phyloP scores from a whole-genome alignment of 2,329 filamentous ascomycete species.

The Chaetothyriales sp. region DNA sequence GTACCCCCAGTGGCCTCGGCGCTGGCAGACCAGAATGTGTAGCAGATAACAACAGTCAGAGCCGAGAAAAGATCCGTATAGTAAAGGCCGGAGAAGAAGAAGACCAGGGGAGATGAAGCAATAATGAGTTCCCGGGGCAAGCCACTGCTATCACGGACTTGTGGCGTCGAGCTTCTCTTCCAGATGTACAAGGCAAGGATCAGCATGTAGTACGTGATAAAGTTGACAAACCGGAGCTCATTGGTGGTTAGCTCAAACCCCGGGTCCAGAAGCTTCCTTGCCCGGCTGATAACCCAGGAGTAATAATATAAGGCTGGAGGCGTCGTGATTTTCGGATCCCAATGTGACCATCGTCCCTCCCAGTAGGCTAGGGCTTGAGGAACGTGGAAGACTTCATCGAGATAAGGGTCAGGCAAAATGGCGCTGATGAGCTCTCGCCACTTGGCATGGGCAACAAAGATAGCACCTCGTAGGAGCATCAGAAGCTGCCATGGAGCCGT shows the following conservation, averaged over 20 bases:
- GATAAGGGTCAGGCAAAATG: conserved; percentile 42
- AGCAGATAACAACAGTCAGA: conserved; percentile 55
- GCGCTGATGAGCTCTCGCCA: conserved; percentile 34
- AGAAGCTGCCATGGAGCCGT: conserved; percentile 9
- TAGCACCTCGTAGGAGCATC: conserved; percentile 7
- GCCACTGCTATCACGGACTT: conserved; percentile 40
- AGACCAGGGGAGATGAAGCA: conserved; percentile 70
- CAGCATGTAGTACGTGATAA: conserved; percentile 11
- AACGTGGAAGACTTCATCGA: conserved; percentile 49
- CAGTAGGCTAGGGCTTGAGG: conserved; percentile 86
- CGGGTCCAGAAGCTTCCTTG: conserved; percentile 39
- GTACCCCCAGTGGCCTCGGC: conserved; percentile 6
- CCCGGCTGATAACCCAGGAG: conserved; percentile 32
- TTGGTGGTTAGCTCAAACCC: conserved; percentile 5
- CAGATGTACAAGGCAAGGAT: conserved; percentile 12
- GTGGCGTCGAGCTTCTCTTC: conserved; percentile 11
- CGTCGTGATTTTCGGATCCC: conserved; percentile 96
- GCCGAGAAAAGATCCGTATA: conserved; percentile 88
- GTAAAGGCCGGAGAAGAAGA: conserved; percentile 91
- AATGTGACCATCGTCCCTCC: conserved; percentile 53
- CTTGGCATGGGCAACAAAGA: conserved; percentile 11
- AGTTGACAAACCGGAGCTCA: conserved; percentile 11
- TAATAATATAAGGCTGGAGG: conserved; percentile 63
- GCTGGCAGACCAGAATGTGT: conserved; percentile 32
- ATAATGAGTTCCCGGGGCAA: conserved; percentile 28